Conservation (phyloP, 139 green algal genomes). For the Monoraphidium neglectum region DNA sequence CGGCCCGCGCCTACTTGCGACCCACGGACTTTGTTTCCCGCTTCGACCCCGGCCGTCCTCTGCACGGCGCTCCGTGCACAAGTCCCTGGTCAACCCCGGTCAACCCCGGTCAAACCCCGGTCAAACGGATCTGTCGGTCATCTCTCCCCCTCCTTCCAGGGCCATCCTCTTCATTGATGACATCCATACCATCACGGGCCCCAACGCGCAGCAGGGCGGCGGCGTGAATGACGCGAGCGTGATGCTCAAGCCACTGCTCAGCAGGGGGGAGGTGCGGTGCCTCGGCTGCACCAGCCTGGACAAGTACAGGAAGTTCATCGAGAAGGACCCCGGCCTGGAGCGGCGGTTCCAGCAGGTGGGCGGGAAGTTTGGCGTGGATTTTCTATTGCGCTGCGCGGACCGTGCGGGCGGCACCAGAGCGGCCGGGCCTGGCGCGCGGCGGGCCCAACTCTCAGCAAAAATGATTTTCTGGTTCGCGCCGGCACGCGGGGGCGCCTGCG, state of each 20-base stretch:
- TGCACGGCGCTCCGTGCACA: no score
- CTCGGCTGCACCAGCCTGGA: slow-evolving; percentile 96
- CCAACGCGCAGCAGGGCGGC: slow-evolving; percentile 63
- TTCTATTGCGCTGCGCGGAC: no score
- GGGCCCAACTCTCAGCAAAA: no score
- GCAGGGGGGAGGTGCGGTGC: slow-evolving; percentile 90
- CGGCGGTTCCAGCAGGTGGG: slow-evolving; percentile 82
- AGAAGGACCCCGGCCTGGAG: slow-evolving; percentile 98
- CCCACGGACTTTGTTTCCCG: background rate
- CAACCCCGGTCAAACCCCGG: no score
- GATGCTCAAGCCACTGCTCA: slow-evolving; percentile 95
- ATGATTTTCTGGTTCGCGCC: no score
- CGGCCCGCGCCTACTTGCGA: no score
- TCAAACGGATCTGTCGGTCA: no score
- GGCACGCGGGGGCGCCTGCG: no score
- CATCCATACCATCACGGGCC: slow-evolving; percentile 93
- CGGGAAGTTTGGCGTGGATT: no score
- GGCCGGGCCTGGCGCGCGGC: no score
- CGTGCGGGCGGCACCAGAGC: no score
- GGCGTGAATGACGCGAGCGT: slow-evolving; percentile 93
- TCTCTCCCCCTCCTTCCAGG: slow-evolving; percentile 47
- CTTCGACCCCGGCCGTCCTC: background rate
- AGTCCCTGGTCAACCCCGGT: no score
- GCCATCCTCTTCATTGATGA: slow-evolving; percentile 98
- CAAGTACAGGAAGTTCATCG: slow-evolving; percentile 96